Percentiles rank a stretch among this genome's conserved stretches.
These are phyloP conservation scores for Xylariaceae sp. DNA, from an alignment of 2,329 filamentous ascomycete genomes.

Conservation along the genomic window DNA sequence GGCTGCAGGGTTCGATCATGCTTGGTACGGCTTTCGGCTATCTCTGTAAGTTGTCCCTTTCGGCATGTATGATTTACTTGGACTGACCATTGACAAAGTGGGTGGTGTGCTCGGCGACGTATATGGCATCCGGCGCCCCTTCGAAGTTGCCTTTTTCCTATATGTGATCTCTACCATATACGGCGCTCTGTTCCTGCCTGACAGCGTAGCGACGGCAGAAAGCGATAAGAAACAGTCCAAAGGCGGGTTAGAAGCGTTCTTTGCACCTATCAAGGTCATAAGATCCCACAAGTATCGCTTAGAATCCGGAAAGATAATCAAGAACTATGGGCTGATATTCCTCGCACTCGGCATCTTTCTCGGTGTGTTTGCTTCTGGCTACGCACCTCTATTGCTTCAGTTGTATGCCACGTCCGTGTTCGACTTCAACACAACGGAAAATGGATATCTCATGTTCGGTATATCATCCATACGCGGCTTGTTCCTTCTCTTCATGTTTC, in stretches of 20 bases:
- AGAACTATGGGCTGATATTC: conserved; percentile 61
- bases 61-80: background rate
- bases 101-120: conserved; percentile 64
- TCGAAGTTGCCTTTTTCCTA: conserved; percentile 59
- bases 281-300: conserved; percentile 55
- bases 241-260: conserved; percentile 50
- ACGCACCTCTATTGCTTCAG: conserved; percentile 60
- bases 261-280: conserved; percentile 63
- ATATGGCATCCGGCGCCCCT: conserved; percentile 63
- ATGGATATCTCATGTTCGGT: conserved; percentile 56
- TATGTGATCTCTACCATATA: conserved; percentile 49
- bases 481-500: conserved; percentile 55
- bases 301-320: conserved; percentile 47
- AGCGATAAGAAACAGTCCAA: conserved; percentile 20
- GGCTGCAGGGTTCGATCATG: conserved; percentile 64
- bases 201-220: conserved; percentile 12
- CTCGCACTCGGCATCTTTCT: conserved; percentile 65
- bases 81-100: conserved; percentile 31
- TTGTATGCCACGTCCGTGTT: conserved; percentile 58
- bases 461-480: conserved; percentile 53
- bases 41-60: conserved; percentile 40
- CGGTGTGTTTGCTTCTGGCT: conserved; percentile 67
- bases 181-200: conserved; percentile 42
- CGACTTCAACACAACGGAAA: conserved; percentile 53
- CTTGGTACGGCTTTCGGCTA: conserved; percentile 64